Conservation (phyloP, 495 filamentous ascomycete genomes). For the Chaetomium cochliodes region DNA sequence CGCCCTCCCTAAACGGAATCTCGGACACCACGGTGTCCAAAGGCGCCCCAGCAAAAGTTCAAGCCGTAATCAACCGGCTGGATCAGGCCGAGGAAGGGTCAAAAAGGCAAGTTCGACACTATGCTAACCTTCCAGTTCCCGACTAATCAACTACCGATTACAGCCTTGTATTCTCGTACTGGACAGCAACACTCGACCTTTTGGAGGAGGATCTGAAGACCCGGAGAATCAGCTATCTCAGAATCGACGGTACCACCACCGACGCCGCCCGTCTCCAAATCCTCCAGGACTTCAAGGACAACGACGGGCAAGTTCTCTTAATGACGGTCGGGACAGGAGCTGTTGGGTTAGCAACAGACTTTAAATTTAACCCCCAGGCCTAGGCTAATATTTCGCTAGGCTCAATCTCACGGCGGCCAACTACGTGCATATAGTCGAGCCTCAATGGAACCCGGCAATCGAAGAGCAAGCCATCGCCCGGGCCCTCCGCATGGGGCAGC, state of each 20-base stretch:
- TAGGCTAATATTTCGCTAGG: constrained; percentile 26
- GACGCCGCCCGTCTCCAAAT: constrained; percentile 31
- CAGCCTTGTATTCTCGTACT: constrained; percentile 54
- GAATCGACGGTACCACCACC: constrained; percentile 12
- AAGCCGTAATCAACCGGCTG: too few relatives aligned
- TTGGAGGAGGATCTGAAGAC: constrained; percentile 27
- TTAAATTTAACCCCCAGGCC: not conserved
- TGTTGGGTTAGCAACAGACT: constrained; percentile 37
- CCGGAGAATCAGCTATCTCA: constrained; percentile 27
- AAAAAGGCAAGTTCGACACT: not conserved
- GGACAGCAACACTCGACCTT: constrained; percentile 47
- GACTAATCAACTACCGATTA: constrained; percentile 3
- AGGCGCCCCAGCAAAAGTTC: too few relatives aligned
- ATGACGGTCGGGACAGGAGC: constrained; percentile 54
- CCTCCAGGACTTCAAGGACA: constrained; percentile 40
- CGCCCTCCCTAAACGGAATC: too few relatives aligned
- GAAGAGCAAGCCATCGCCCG: constrained; percentile 54
- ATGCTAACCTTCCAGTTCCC: too few relatives aligned
- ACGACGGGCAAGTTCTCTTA: constrained; percentile 36
- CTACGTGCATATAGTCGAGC: constrained; percentile 51
- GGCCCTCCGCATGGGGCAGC: constrained; percentile 50
- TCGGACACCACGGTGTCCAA: too few relatives aligned
- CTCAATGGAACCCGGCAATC: constrained; percentile 56
- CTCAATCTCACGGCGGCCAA: constrained; percentile 51
- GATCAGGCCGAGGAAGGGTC: too few relatives aligned